Percentiles rank a stretch among this genome's conserved stretches.
Evolutionary conservation across 495 filamentous ascomycete species (phyloP).

Genomic region (Podospora anserina): DNA sequence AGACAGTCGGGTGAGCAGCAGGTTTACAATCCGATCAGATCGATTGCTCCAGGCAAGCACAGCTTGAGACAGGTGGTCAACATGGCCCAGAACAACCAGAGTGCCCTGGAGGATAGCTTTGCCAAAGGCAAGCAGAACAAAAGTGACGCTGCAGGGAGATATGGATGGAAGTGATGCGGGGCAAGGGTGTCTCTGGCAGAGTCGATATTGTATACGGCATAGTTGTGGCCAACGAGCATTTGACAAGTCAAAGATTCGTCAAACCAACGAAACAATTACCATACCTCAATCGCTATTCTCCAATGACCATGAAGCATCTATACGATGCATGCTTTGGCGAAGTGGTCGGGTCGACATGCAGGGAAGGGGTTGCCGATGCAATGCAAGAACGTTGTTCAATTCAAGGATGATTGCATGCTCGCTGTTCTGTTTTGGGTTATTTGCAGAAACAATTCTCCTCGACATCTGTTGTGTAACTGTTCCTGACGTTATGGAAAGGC

Average conservation of each 20-base stretch:
- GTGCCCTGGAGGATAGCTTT: slow-evolving; percentile 86
- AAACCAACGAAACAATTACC: too few relatives aligned
- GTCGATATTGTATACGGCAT: neutral
- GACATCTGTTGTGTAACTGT: neutral
- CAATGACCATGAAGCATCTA: neutral
- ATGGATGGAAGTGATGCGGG: slow-evolving; percentile 61
- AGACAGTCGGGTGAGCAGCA: slow-evolving; percentile 62
- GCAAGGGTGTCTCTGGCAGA: neutral
- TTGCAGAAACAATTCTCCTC: neutral
- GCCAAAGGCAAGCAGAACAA: slow-evolving; percentile 69
- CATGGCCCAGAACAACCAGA: slow-evolving; percentile 71
- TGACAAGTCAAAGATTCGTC: too few relatives aligned
- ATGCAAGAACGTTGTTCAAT: neutral
- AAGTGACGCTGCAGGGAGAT: slow-evolving; percentile 72
- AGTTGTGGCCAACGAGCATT: too few relatives aligned
- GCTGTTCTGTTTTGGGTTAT: neutral
- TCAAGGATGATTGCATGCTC: neutral
- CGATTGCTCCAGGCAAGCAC: slow-evolving; percentile 86
- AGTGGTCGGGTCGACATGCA: neutral
- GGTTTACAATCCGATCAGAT: slow-evolving; percentile 75
- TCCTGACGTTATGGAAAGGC: neutral
- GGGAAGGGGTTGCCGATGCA: neutral
- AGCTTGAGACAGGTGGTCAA: slow-evolving; percentile 82
- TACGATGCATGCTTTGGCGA: neutral
- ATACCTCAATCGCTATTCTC: neutral